Conservation (phyloP, 345 rosid species). For the Ceriops decandra region DNA sequence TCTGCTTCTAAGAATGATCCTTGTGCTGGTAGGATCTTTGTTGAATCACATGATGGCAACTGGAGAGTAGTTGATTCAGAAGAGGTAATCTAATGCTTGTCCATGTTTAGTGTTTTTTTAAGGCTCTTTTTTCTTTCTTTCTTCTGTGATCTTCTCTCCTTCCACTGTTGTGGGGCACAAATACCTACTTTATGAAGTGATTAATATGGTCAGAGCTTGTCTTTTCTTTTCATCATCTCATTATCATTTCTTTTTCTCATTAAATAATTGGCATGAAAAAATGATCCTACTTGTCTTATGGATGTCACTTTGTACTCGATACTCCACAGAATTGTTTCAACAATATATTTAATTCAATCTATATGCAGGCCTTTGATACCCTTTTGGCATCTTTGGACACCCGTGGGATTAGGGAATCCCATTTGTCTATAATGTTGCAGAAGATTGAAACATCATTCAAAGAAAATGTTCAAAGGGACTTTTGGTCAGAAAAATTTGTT, state of each 20-base stretch:
- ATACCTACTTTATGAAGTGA: too few species aligned
- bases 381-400: slow-evolving; percentile 72
- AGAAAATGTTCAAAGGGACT: slow-evolving; percentile 45
- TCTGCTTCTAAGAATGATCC: slow-evolving; percentile 89
- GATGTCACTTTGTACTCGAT: slow-evolving; percentile 3
- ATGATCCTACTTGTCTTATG: background rate
- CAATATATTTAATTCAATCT: slow-evolving; percentile 2
- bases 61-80: slow-evolving; percentile 91
- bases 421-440: slow-evolving; percentile 82
- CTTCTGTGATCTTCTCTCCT: too few species aligned
- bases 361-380: slow-evolving; percentile 75
- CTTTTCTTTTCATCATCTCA: too few species aligned
- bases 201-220: too few species aligned
- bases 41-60: slow-evolving; percentile 66
- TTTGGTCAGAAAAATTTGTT: slow-evolving; percentile 25
- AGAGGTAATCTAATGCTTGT: slow-evolving; percentile 49
- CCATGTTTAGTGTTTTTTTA: background rate
- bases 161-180: too few species aligned
- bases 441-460: slow-evolving; percentile 76
- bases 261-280: background rate
- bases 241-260: too few species aligned
- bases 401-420: slow-evolving; percentile 95
- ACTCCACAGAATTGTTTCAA: background rate
- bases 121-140: background rate
- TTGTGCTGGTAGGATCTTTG: slow-evolving; percentile 82